Conservation (phyloP, 495 filamentous ascomycete genomes). For the Chaetomium cochliodes region DNA sequence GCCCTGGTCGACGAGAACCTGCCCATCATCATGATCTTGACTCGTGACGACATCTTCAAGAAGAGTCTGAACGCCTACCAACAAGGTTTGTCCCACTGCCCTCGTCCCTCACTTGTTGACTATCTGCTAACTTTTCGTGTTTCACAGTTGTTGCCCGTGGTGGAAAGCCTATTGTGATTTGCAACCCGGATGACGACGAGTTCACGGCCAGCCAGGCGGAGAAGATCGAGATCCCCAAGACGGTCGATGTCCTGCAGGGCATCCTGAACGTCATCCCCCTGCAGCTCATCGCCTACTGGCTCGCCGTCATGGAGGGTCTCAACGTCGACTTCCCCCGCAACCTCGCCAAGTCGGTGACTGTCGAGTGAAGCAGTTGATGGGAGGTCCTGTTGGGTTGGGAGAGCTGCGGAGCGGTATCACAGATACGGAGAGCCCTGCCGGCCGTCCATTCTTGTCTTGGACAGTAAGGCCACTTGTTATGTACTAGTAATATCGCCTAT, state of each 20-base stretch:
- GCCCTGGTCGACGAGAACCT: slow-evolving; percentile 96
- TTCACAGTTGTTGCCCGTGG: slow-evolving; percentile 79
- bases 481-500: slow-evolving; percentile 33
- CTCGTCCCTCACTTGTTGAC: not conserved
- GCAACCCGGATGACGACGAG: slow-evolving; percentile 86
- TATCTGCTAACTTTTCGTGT: slow-evolving; percentile 18
- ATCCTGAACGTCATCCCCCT: slow-evolving; percentile 96
- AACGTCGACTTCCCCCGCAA: slow-evolving; percentile 98
- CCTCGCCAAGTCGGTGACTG: slow-evolving; percentile 96
- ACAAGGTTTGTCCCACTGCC: slow-evolving; percentile 69
- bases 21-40: slow-evolving; percentile 99
- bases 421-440: not conserved
- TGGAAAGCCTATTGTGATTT: slow-evolving; percentile 96
- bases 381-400: not conserved
- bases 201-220: slow-evolving; percentile 83
- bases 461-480: slow-evolving; percentile 13
- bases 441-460: slow-evolving; percentile 4
- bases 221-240: slow-evolving; percentile 96
- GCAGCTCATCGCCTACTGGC: slow-evolving; percentile 97
- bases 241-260: slow-evolving; percentile 92
- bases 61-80: slow-evolving; percentile 99
- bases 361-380: slow-evolving; percentile 64
- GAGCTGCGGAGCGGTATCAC: not conserved
- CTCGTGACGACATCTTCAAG: slow-evolving; percentile 88
- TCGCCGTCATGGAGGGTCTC: slow-evolving; percentile 90